Base-by-base conservation (phyloP, 2,329 filamentous ascomycete species). In the Colletotrichum sp. region DNA sequence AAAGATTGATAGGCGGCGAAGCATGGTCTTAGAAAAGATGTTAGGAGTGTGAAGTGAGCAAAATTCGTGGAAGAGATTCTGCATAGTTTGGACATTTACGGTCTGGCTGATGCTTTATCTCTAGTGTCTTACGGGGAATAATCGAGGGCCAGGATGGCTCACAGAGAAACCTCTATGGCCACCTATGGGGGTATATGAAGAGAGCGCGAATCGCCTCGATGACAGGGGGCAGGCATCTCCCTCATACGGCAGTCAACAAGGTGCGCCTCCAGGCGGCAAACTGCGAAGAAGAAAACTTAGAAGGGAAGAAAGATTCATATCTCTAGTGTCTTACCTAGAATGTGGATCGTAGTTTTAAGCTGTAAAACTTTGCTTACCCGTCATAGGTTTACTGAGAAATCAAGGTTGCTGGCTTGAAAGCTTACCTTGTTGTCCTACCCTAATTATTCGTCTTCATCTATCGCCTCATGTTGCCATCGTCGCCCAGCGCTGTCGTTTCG, bases 321-420 rank as follows among this genome's bases (percentile, higher is more conserved):
- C n/a, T 49, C 39, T 49, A 7, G 9, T 49, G 1, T 49, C 6
- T n/a, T 49, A 49, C 6, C 9, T 6, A 4, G 18, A 44, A n/a
- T 10, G 39, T n/a, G 18, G 39, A 12, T 44, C 39, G 2, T n/a
- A 6, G 2, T n/a, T 44, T 6, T 44, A n/a, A 10, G 39, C 39
- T 44, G 39, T 44, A 44, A 44, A 44, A 44, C 39, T 44, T 44
- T 44, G 9, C 18, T n/a, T 12, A n/a, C 1, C 18, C 9, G 39
- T 44, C 2, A 12, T n/a, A 0, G 18, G 39, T 0, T 44, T 44
- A 10, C 3, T 6, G 39, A 44, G 39, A 12, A 44, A n/a, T 0
- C 39, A 44, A 44, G 18, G 39, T n/a, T 6, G 9, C 39, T n/a
- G 18, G 39, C 18, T 44, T n/a, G 3, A 10, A 44, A 44, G 18